Base-by-base conservation (phyloP, 2,329 filamentous ascomycete species). In the Epichloe elymi region DNA sequence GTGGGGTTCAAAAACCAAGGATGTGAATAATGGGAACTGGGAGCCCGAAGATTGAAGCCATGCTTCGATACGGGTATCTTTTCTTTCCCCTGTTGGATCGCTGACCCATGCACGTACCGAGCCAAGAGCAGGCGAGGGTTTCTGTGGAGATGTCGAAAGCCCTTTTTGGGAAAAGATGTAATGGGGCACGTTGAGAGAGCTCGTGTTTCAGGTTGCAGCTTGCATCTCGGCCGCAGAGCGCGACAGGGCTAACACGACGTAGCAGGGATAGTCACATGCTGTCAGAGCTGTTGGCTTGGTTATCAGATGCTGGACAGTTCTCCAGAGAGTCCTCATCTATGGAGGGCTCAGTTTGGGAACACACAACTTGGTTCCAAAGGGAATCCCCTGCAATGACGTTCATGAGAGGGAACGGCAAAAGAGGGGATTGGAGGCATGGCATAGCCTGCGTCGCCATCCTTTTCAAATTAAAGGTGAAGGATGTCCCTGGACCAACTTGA, bases 191-290 rank as follows among this genome's bases (percentile, higher is more conserved):
- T 35, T 30, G 12, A 46, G 20, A 40, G 33, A 42, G 30, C 33
- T 43, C 36, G 39, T 46, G 41, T 44, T 49, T 53, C 49, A 44
- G 33, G 35, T 12, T 37, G 35, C 39, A 43, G n/a, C 46, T 40
- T 49, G 43, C 47, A 49, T 50, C 37, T 54, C 52, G 49, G 49
- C 42, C 49, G 49, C 36, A 54, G 46, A 44, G 42, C 33, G 39
- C 33, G 35, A 40, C 50, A 52, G 50, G 52, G 47, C 42, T 43
- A 49, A 52, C 49, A 54, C 52, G 52, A 54, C 50, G 52, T 37
- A 43, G 30, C 50, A 54, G 30, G 52, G 52, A 54, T 52, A 14
- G 38, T 35, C 43, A 42, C 26, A 47, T 46, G 43, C 42, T 33
- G 36, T 46, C 39, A 20, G 15, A 23, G 23, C 37, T 23, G 26